These are phyloP conservation scores for Pilatotrama ljubarskyi DNA, from an alignment of 768 basidiomycete genomes.

Conservation along the genomic window DNA sequence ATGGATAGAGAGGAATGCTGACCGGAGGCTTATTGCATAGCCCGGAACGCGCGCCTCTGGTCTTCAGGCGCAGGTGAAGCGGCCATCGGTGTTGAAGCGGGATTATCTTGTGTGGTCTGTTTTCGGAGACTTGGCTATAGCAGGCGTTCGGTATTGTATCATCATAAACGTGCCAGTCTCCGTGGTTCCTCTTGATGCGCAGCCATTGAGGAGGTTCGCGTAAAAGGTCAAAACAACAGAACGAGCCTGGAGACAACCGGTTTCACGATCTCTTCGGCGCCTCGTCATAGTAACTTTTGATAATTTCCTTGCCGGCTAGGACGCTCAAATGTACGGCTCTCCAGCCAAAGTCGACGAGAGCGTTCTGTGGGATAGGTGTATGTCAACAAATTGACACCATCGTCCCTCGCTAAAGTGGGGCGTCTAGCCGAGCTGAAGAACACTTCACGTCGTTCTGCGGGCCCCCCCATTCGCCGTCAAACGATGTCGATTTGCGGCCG, in stretches of 20 bases:
- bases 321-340: conserved; percentile 29
- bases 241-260: no score
- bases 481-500: conserved; percentile 12
- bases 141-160: no score
- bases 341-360: conserved; percentile 30
- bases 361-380: conserved; percentile 14
- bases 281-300: conserved; percentile 27
- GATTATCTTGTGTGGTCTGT: no score
- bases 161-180: no score
- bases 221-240: no score
- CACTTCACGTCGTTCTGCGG: conserved; percentile 22
- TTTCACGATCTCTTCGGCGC: conserved; percentile 21
- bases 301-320: conserved; percentile 28
- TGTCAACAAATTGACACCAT: neutral
- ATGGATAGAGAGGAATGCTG: neutral
- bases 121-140: no score
- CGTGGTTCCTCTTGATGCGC: no score
- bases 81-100: no score
- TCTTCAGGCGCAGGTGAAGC: conserved; percentile 34
- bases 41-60: conserved; percentile 35
- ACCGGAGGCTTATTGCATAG: conserved; percentile 16
- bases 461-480: conserved; percentile 18
- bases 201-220: no score
- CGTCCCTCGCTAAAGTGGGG: neutral
- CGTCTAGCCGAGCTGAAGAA: no score